Percentiles rank a stretch among this genome's conserved stretches.
Evolutionary conservation across 164 flowering plant species (phyloP).

Genomic region (Berberis vulgaris): DNA sequence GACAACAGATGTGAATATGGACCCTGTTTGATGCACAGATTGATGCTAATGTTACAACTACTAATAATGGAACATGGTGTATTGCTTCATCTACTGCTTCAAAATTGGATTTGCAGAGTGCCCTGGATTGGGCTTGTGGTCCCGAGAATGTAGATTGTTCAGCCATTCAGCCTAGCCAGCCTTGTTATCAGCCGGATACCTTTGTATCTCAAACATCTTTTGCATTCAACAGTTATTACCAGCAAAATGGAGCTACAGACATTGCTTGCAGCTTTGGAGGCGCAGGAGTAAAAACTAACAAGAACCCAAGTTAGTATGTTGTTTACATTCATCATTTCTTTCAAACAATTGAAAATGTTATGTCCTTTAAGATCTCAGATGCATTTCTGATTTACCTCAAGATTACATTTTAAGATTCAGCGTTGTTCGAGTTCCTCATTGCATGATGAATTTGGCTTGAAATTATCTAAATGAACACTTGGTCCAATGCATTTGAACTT

Average conservation of each 20-base stretch:
- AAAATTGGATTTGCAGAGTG: slow-evolving; percentile 60
- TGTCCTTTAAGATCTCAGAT: too few species aligned
- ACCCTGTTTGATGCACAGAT: slow-evolving; percentile 95
- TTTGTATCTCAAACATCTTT: slow-evolving; percentile 80
- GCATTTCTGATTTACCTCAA: too few species aligned
- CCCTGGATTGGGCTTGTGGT: slow-evolving; percentile 94
- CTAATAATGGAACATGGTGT: slow-evolving; percentile 80
- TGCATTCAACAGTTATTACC: slow-evolving; percentile 88
- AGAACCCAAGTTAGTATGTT: slow-evolving; percentile 74
- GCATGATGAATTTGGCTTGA: too few species aligned
- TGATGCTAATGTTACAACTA: slow-evolving; percentile 58
- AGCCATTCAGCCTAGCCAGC: slow-evolving; percentile 81
- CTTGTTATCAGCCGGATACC: slow-evolving; percentile 87
- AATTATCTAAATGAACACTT: too few species aligned
- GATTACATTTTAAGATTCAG: too few species aligned
- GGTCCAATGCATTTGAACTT: too few species aligned
- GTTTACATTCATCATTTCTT: neutral
- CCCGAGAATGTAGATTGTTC: slow-evolving; percentile 92
- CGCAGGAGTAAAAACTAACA: slow-evolving; percentile 55
- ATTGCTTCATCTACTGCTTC: slow-evolving; percentile 69
- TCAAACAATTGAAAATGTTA: too few species aligned
- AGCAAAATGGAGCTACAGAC: slow-evolving; percentile 85
- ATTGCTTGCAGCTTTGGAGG: slow-evolving; percentile 93
- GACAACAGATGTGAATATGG: too few species aligned
- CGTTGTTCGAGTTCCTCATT: too few species aligned